phyloP scores from a whole-genome alignment of 2,329 filamentous ascomycete genomes.

The Colletotrichum sp. region DNA sequence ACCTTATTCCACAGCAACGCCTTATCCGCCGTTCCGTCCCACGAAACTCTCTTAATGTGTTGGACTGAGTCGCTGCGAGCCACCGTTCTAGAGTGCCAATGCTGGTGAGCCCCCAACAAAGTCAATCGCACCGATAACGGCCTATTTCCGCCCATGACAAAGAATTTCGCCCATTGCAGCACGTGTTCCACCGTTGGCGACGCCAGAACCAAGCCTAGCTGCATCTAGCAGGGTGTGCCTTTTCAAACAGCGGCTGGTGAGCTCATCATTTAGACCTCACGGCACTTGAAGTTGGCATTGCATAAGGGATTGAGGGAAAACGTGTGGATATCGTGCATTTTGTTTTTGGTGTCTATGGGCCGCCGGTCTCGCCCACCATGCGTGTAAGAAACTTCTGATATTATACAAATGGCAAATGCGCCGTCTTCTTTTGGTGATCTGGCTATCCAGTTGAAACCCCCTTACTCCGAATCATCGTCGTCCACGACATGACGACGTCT shows the following conservation, averaged over 20 bases:
- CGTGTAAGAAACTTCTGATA: not conserved
- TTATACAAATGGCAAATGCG: not conserved
- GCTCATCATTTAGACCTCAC: not conserved
- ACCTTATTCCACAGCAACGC: not conserved
- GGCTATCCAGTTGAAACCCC: not conserved
- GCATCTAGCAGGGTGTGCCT: not conserved
- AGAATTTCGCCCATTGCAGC: not conserved
- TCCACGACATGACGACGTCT: constrained; percentile 63
- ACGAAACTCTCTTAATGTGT: not conserved
- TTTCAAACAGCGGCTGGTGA: not conserved
- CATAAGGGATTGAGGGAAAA: too few relatives aligned
- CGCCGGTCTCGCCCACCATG: not conserved
- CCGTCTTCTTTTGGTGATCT: not conserved
- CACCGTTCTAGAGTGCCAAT: not conserved
- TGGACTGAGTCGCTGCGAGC: not conserved
- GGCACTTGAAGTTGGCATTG: not conserved
- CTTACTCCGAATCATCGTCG: constrained; percentile 60
- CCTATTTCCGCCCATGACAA: not conserved
- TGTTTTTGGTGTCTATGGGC: not conserved
- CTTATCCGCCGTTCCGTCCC: not conserved
- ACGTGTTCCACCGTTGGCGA: constrained; percentile 7
- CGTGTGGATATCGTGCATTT: not conserved
- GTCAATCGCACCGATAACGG: not conserved
- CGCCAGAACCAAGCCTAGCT: not conserved
- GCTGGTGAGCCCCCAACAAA: constrained; percentile 3